Evolutionary conservation across 208 protist species (phyloP).

Genomic region (Naegleria lovaniensis): DNA sequence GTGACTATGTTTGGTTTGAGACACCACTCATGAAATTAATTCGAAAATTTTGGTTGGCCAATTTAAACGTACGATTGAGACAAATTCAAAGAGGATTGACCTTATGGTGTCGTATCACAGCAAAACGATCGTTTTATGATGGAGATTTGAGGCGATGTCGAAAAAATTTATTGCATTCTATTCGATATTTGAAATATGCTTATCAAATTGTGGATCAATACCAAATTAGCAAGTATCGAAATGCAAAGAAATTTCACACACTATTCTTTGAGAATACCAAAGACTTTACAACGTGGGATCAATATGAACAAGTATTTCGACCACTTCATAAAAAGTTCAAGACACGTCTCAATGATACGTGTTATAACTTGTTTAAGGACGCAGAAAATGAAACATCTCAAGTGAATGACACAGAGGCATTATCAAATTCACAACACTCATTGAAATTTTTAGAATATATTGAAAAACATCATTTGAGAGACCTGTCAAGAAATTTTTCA

Average conservation of each 20-base stretch:
- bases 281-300: background rate
- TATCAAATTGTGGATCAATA: background rate
- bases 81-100: background rate
- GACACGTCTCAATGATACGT: background rate
- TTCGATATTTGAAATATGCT: slow-evolving; percentile 5
- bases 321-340: background rate
- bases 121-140: background rate
- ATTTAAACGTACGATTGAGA: background rate
- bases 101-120: background rate
- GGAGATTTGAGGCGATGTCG: background rate
- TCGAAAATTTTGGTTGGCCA: background rate
- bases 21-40: background rate
- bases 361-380: background rate
- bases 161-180: background rate
- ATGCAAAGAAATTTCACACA: background rate
- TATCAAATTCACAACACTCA: background rate
- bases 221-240: background rate
- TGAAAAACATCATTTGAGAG: background rate
- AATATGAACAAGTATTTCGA: background rate
- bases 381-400: background rate
- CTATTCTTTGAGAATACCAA: background rate
- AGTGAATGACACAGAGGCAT: background rate
- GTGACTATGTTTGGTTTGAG: background rate
- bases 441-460: background rate
- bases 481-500: background rate